These are phyloP conservation scores for Cryptosporidium sp. DNA, from an alignment of 169 alveolate genomes.

Conservation along the genomic window DNA sequence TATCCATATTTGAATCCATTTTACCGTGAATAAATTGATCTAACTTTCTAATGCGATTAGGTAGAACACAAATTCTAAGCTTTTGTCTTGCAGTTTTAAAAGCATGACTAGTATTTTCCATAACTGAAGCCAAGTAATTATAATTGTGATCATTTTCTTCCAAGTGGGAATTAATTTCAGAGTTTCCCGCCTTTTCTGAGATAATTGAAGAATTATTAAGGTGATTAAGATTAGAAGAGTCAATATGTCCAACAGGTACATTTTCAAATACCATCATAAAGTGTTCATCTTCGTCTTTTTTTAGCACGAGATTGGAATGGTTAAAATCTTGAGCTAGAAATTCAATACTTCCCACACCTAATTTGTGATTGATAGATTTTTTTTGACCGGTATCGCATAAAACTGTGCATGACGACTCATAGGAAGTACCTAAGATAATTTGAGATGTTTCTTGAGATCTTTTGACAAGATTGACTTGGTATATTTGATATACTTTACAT, in stretches of 20 bases:
- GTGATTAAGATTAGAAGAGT: neutral
- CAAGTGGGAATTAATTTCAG: neutral
- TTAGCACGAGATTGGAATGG: neutral
- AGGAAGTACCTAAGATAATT: neutral
- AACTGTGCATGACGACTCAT: neutral
- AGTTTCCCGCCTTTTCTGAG: neutral
- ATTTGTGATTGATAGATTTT: neutral
- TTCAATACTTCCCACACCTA: neutral
- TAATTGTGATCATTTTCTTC: constrained; percentile 17
- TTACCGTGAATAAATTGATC: neutral
- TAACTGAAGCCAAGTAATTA: constrained; percentile 67
- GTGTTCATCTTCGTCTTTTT: neutral
- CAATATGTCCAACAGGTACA: neutral
- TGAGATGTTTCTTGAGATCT: constrained; percentile 22
- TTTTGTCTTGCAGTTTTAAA: constrained; percentile 49
- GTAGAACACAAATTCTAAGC: constrained; percentile 19
- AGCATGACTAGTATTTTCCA: constrained; percentile 24
- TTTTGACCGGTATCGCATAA: neutral
- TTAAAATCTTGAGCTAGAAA: neutral
- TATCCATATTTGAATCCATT: neutral
- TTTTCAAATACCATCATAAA: neutral
- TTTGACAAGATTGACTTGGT: neutral
- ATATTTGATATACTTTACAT: neutral
- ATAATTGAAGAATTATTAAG: neutral
- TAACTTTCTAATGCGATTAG: constrained; percentile 4